Evolutionary conservation across 163 green algal species (phyloP).

Genomic region (Coccomyxa subellipsoidea): DNA sequence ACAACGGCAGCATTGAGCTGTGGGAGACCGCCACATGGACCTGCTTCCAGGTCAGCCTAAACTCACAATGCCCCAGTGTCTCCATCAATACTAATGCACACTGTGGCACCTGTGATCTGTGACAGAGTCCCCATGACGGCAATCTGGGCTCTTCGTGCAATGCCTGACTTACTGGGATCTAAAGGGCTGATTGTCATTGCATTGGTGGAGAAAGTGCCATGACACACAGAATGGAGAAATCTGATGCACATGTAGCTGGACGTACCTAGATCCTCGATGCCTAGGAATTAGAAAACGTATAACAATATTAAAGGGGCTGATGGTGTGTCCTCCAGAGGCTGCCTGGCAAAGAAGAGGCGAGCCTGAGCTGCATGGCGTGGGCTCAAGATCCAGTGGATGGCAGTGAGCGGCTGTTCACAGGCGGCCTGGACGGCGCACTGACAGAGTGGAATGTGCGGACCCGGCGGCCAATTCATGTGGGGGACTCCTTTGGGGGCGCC

Average conservation of each 20-base stretch:
- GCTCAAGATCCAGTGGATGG: constrained; percentile 33
- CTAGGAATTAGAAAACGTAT: too few relatives aligned
- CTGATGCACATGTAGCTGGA: too few relatives aligned
- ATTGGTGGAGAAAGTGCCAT: too few relatives aligned
- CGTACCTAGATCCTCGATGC: too few relatives aligned
- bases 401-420: constrained; percentile 64
- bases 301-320: not conserved
- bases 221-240: too few relatives aligned
- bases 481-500: constrained; percentile 77
- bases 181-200: too few relatives aligned
- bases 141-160: too few relatives aligned
- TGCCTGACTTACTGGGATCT: too few relatives aligned
- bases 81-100: not conserved
- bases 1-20: constrained; percentile 83
- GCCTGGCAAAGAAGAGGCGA: constrained; percentile 48
- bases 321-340: constrained; percentile 48
- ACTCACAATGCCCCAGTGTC: not conserved
- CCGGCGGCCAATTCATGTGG: constrained; percentile 19
- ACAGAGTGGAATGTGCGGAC: constrained; percentile 60
- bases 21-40: constrained; percentile 68
- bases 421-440: constrained; percentile 71
- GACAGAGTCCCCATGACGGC: too few relatives aligned
- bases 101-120: too few relatives aligned
- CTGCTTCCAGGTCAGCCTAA: constrained; percentile 50
- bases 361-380: constrained; percentile 68